Percentiles rank a stretch among this genome's conserved stretches.
Evolutionary conservation across 495 filamentous ascomycete species (phyloP).

Genomic region (Parmelia sp.): DNA sequence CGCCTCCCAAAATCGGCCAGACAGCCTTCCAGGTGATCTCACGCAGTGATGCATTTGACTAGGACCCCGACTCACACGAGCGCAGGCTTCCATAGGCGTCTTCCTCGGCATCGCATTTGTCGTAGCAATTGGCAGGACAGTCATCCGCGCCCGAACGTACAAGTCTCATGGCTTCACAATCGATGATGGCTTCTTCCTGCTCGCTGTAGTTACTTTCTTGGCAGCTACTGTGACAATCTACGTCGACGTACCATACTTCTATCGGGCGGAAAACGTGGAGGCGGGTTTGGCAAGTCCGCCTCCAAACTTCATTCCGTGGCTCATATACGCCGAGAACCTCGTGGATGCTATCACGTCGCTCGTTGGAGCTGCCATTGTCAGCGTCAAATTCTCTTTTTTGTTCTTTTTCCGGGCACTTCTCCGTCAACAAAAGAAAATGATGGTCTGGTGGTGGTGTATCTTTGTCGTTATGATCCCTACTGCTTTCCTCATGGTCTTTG

Average conservation of each 20-base stretch:
- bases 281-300: background rate
- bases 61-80: background rate
- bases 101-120: background rate
- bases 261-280: background rate
- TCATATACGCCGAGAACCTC: background rate
- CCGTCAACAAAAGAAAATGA: constrained; percentile 1
- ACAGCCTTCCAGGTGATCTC: background rate
- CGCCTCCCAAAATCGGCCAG: background rate
- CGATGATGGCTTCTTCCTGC: constrained; percentile 16
- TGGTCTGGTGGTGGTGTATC: constrained; percentile 12
- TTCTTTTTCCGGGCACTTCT: constrained; percentile 16
- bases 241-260: background rate
- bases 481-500: background rate
- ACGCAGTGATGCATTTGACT: background rate
- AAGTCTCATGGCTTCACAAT: constrained; percentile 8
- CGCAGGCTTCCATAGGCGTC: background rate
- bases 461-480: background rate
- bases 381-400: constrained; percentile 19
- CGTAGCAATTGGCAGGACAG: constrained; percentile 1
- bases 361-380: constrained; percentile 11
- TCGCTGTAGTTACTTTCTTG: constrained; percentile 3
- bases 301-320: background rate
- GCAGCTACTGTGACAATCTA: background rate
- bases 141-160: constrained; percentile 2
- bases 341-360: background rate